phyloP scores from a whole-genome alignment of 176 grass and related monocot genomes.

The Paspalum notatum region DNA sequence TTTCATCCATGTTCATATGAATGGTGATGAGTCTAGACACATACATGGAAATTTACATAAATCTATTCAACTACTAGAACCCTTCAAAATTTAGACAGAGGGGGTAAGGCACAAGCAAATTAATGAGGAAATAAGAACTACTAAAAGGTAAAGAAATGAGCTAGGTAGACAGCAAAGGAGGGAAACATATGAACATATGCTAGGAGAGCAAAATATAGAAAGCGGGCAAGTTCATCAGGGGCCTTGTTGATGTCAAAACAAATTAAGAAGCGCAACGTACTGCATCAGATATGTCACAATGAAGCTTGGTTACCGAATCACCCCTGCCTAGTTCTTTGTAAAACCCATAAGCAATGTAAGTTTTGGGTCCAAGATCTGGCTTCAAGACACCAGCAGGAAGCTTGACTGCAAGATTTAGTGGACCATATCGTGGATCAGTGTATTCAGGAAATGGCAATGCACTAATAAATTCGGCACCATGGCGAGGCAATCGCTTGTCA shows the following conservation, averaged over 20 bases:
- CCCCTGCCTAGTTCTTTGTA: slow-evolving; percentile 70
- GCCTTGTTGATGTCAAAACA: neutral
- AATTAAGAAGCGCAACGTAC: slow-evolving; percentile 41
- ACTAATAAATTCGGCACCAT: slow-evolving; percentile 78
- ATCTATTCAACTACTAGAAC: too few relatives aligned
- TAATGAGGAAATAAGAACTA: neutral
- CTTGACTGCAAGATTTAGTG: slow-evolving; percentile 73
- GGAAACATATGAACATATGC: neutral
- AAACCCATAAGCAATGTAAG: slow-evolving; percentile 78
- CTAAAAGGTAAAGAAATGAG: neutral
- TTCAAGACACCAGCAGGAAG: slow-evolving; percentile 64
- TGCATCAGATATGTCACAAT: slow-evolving; percentile 80
- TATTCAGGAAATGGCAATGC: slow-evolving; percentile 92
- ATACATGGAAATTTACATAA: too few relatives aligned
- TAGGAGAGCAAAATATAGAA: slow-evolving; percentile 18
- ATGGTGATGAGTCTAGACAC: too few relatives aligned
- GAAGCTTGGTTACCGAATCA: slow-evolving; percentile 88
- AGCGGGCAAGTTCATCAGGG: neutral
- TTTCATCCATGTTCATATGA: too few relatives aligned
- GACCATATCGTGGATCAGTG: slow-evolving; percentile 71
- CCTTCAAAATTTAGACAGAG: too few relatives aligned
- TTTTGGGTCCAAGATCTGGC: slow-evolving; percentile 81
- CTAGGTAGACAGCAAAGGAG: neutral
- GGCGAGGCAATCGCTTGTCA: slow-evolving; percentile 75
- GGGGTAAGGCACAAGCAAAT: too few relatives aligned